Evolutionary conservation across 225 moss, liverwort and hornwort genomes (phyloP), one percentile per base, ranked within the genome.

Genomic region (Pleurozium schreberi): DNA sequence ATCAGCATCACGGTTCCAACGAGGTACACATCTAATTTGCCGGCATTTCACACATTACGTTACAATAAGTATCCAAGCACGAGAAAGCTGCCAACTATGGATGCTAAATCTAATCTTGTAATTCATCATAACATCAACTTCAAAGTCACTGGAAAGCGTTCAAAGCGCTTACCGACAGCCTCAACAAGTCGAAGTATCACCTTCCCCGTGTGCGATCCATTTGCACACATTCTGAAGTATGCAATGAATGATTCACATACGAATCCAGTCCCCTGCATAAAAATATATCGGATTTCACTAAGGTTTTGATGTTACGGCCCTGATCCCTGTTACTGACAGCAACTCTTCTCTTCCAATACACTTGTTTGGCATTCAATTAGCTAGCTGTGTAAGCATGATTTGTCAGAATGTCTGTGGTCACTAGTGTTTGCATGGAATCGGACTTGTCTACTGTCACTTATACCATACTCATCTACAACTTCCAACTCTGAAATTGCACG

Each of bases 1-100:
- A 95, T 95, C 89, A 95, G 83, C 95, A 95, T 91, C 88, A 95
- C 95, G 25, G 95, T 95, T 82, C 94, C 95, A 58, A 93, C 91
- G 68, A 95, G 92, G 91, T 92, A 95, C 19, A 95, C 95, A 62
- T 95, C 95, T 95, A 88, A 42, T 74, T 73, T 64, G 18, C 85
- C 79, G 40, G 71, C 70, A 50, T 59, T 77, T 71, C 69, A 85
- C 88, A 85, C n/a, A 68, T 87, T 45, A 84, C 63, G 71, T 79
- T 68, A 49, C n/a, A 70, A 67, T 31, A 82, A 40, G 52, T 59
- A 86, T 55, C 64, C 36, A 38, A 67, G 65, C 53, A 87, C 42
- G 45, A 75, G 64, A 69, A 80, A 61, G 21, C 28, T 85, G 42
- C 86, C 17, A 65, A 79, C 61, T 82, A 9, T 31, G 81, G 68